These are phyloP conservation scores for Arthonia radiata DNA, from an alignment of 495 filamentous ascomycete genomes.

Conservation along the genomic window DNA sequence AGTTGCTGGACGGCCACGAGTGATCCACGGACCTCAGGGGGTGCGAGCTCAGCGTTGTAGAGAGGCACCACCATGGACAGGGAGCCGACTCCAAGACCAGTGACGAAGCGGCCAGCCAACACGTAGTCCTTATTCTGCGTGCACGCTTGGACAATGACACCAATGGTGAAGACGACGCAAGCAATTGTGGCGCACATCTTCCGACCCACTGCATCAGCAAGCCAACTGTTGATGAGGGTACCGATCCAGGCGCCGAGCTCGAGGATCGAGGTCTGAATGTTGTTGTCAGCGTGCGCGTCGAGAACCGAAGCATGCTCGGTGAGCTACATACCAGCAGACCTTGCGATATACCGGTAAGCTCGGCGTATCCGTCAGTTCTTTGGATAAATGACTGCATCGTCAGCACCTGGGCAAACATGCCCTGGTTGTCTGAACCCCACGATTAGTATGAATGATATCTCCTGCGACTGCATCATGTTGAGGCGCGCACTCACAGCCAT, in stretches of 20 bases:
- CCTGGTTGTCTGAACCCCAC: slow-evolving; percentile 66
- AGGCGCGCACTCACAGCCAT: slow-evolving; percentile 11
- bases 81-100: slow-evolving; percentile 21
- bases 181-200: slow-evolving; percentile 54
- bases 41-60: slow-evolving; percentile 11
- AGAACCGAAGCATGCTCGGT: too few species aligned
- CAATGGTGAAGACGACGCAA: slow-evolving; percentile 46
- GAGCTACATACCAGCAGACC: slow-evolving; percentile 37
- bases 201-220: slow-evolving; percentile 48
- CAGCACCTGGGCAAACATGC: slow-evolving; percentile 53
- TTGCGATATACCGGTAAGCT: slow-evolving; percentile 9
- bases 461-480: slow-evolving; percentile 13
- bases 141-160: slow-evolving; percentile 48
- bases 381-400: slow-evolving; percentile 30
- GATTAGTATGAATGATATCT: slow-evolving; percentile 14
- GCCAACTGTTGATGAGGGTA: slow-evolving; percentile 46
- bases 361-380: slow-evolving; percentile 2
- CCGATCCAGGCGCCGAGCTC: slow-evolving; percentile 68
- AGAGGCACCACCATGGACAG: slow-evolving; percentile 11
- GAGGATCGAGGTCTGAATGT: slow-evolving; percentile 59
- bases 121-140: slow-evolving; percentile 35
- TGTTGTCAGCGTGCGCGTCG: slow-evolving; percentile 36
- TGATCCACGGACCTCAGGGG: slow-evolving; percentile 10
- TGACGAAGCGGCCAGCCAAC: slow-evolving; percentile 51
- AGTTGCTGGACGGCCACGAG: slow-evolving; percentile 31